Percentiles rank a stretch among this genome's conserved stretches.
These are phyloP conservation scores for Aureobasidium melanogenum DNA, from an alignment of 2,329 filamentous ascomycete species.

Conservation along the genomic window DNA sequence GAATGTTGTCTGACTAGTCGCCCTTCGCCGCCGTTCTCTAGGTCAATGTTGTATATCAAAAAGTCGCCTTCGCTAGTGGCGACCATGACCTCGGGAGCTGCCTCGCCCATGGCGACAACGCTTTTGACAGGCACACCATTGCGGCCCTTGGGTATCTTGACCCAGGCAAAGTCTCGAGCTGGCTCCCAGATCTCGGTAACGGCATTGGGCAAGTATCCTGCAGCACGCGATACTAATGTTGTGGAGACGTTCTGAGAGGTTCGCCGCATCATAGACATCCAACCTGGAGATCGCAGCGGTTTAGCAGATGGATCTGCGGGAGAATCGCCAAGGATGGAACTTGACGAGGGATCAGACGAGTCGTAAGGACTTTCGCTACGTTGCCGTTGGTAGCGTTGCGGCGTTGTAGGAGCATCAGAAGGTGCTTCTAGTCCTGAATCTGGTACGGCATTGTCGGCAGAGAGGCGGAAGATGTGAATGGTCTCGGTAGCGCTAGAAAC, in stretches of 20 bases:
- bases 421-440: not conserved
- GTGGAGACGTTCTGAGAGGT: constrained; percentile 92
- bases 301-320: not conserved
- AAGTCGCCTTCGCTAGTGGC: constrained; percentile 94
- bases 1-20: constrained; percentile 72
- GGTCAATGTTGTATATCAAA: constrained; percentile 89
- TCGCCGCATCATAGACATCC: constrained; percentile 84
- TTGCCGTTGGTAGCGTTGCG: constrained; percentile 19
- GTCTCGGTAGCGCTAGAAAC: constrained; percentile 96
- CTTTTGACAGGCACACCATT: constrained; percentile 57
- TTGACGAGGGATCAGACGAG: constrained; percentile 29
- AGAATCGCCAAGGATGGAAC: constrained; percentile 26
- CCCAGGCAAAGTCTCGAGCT: constrained; percentile 87
- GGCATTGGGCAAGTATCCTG: constrained; percentile 83
- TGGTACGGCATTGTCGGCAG: constrained; percentile 25
- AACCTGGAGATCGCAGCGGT: constrained; percentile 54
- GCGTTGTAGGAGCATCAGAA: not conserved
- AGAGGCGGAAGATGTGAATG: constrained; percentile 87
- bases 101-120: constrained; percentile 96
- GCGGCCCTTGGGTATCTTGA: constrained; percentile 69
- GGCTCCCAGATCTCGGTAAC: constrained; percentile 99
- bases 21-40: constrained; percentile 90
- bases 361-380: constrained; percentile 34
- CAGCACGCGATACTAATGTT: constrained; percentile 78
- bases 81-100: constrained; percentile 92